phyloP scores from a whole-genome alignment of 192 early-diverging fungal genomes.

The Entomortierella parvispora region DNA sequence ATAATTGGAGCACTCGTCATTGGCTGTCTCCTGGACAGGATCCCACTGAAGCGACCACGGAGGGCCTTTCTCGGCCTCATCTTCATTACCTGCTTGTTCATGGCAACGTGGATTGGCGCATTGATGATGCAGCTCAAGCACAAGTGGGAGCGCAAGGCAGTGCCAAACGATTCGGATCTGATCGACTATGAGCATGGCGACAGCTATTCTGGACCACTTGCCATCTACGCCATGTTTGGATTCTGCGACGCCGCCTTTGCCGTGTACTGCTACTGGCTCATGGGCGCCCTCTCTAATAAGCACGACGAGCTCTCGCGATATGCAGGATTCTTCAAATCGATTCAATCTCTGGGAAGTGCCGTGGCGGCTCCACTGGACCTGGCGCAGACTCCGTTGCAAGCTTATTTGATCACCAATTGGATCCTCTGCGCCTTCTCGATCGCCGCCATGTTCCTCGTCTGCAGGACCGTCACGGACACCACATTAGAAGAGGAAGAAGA shows the following conservation, averaged over 20 bases:
- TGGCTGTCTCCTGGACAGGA: constrained; percentile 71
- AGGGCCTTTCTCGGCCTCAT: constrained; percentile 73
- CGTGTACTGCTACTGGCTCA: constrained; percentile 82
- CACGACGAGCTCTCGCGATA: constrained; percentile 76
- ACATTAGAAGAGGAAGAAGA: constrained; percentile 16
- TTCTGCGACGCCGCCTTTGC: constrained; percentile 52
- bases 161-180: constrained; percentile 2
- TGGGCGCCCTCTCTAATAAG: constrained; percentile 90
- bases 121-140: constrained; percentile 65
- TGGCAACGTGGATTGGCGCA: constrained; percentile 71
- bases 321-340: constrained; percentile 89
- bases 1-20: constrained; percentile 74
- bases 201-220: constrained; percentile 23
- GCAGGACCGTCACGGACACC: constrained; percentile 46
- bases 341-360: constrained; percentile 81
- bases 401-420: constrained; percentile 52
- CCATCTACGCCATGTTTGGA: constrained; percentile 49
- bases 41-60: constrained; percentile 59
- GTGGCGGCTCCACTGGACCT: constrained; percentile 77
- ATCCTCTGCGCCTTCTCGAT: constrained; percentile 44
- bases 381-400: constrained; percentile 25
- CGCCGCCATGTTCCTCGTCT: constrained; percentile 50
- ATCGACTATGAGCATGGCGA: constrained; percentile 37
- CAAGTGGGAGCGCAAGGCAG: constrained; percentile 46
- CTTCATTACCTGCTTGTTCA: constrained; percentile 59